Base-by-base conservation (phyloP, 2,329 filamentous ascomycete genomes). In the Hypoxylon sp. region DNA sequence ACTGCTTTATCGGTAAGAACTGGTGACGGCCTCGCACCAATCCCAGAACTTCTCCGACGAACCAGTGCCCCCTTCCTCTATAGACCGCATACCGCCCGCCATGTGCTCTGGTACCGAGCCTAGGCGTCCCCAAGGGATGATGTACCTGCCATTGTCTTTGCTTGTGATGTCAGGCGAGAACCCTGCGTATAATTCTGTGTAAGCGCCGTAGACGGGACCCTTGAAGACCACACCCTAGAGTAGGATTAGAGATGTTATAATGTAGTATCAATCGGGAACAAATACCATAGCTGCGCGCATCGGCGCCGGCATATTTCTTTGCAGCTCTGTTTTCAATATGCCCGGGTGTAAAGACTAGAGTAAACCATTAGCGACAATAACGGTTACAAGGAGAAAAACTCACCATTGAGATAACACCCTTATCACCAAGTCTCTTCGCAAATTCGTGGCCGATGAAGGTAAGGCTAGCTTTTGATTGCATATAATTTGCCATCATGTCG, bases 141-240 rank as follows among this genome's bases (percentile, higher is more conserved):
- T 65, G 15, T 76, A 78, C 3, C 67, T 52, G 6, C 76, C 78
- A 46, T 74, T 75, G 0, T 79, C 72, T 53, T 78, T 75, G 2
- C 68, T 21, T 2, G 74, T 77, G 1, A 83, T 72, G 2, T 82
- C 79, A 0, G 78, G 74, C 0, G 80, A 80, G 53, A 82, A 71
- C 0, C 79, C 81, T 35, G 80, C 79, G 54, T 73, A 83, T 1
- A 84, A 62, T 70, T 81, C 80, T 0, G 82, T 82, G 61, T 81
- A 82, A 1, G 81, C 82, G 5, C 81, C 82, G 31, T 75, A 70
- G 2, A 65, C 70, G 1, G 79, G 70, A 13, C 76, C 74, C 53
- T 81, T 74, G 2, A 78, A 64, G 3, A 79, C 35, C 6, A 67
- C 65, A 1, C 66, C 70, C 54, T 77, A 19, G 3, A 15, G 13